Percentiles rank a stretch among this genome's conserved stretches.
phyloP scores from a whole-genome alignment of 176 grass and related monocot species.

The Aegilops sharonensis region DNA sequence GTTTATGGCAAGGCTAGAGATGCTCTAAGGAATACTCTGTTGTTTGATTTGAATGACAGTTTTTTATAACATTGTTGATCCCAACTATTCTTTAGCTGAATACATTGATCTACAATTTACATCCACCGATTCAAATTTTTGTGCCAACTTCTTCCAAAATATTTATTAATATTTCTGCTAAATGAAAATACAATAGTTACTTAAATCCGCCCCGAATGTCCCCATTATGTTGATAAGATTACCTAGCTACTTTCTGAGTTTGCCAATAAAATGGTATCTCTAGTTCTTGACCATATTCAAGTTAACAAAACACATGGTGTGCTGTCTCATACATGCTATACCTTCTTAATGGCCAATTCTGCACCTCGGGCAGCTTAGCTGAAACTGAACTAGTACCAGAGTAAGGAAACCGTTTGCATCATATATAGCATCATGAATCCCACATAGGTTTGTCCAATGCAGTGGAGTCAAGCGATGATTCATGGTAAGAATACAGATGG shows the following conservation, averaged over 20 bases:
- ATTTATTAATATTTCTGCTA: conserved; percentile 29
- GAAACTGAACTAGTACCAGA: conserved; percentile 27
- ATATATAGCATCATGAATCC: conserved; percentile 31
- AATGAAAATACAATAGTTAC: conserved; percentile 27
- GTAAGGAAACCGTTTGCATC: conserved; percentile 15
- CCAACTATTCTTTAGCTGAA: not conserved
- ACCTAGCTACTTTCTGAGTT: conserved; percentile 3
- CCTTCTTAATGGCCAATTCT: conserved; percentile 2
- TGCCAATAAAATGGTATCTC: not conserved
- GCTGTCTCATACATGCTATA: conserved; percentile 13
- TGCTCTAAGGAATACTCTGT: not conserved
- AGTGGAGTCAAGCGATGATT: conserved; percentile 41
- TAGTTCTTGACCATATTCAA: not conserved
- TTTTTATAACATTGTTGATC: not conserved
- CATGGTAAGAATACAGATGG: conserved; percentile 50
- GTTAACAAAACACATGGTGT: conserved; percentile 1
- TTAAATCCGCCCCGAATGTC: not conserved
- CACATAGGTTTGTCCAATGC: conserved; percentile 51
- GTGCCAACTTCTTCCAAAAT: not conserved
- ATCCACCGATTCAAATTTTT: not conserved
- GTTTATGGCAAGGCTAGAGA: too few species aligned
- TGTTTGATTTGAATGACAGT: not conserved
- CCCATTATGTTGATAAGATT: not conserved
- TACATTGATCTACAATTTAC: not conserved
- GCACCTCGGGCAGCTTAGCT: conserved; percentile 1